Evolutionary conservation across 768 basidiomycete species (phyloP), one percentile per base, ranked within the genome.

Genomic region (Trametes gibbosa): DNA sequence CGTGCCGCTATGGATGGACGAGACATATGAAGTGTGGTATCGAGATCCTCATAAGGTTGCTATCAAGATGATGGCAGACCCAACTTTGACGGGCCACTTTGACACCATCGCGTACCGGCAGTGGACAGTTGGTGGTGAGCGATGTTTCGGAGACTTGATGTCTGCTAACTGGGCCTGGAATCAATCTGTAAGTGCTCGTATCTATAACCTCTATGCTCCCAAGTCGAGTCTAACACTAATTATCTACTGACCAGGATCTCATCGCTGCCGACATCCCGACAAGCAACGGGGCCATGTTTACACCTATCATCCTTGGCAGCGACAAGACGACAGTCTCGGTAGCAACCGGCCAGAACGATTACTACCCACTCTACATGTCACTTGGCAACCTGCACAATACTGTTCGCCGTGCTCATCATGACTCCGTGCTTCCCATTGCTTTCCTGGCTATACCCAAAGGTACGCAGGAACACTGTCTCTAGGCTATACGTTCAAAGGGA

Each of bases 261-360:
- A 43, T 43, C 23, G 6, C n/a, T n/a, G 4, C 16, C 42, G 6
- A 4, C 5, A 3, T 3, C 23, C 17, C 19, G 17, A 5, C 6
- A 8, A 43, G 42, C n/a, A 6, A 43, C n/a, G 42, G 42, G 8
- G n/a, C 42, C 5, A 21, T 12, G 2, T 43, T 43, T 21, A 5
- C 5, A 2, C 63, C 65, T 4, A 48, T 61, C n/a, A 63, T 68
- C 32, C 52, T 65, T 12, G 66, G 66, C 7, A 67, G 66, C 27
- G 68, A 69, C 47, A 69, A 69, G 47, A 69, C 68, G 1, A 67
- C 66, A 4, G 68, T 69, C 0, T 67, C 68, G 19, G 61, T 69
- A 10, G 60, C 58, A 5, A 69, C 68, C 0, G 66, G 68, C 1
- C 53, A 69, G 4, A 62, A 62, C n/a, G 62, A 69, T 5, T 69